Conservation (phyloP, 1,284 basidiomycete species). For the Apiotrichum siamense region DNA sequence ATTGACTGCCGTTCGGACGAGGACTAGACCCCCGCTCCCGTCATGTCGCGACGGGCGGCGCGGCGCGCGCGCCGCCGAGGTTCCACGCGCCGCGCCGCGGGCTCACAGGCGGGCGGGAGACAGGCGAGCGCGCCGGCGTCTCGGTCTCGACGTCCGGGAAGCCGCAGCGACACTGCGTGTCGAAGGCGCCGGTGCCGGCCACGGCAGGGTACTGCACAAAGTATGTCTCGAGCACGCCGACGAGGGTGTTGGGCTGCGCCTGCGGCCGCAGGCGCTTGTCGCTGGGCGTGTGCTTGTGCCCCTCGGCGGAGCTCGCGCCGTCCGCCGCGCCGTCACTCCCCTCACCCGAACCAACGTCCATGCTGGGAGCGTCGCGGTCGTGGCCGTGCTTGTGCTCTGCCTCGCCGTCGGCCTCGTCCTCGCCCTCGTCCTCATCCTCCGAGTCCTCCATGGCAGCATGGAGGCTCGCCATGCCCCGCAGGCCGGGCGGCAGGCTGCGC, state of each 20-base stretch:
- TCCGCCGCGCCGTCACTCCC: too few relatives aligned
- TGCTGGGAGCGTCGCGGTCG: too few relatives aligned
- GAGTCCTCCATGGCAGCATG: slow-evolving; percentile 1
- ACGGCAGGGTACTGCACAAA: slow-evolving; percentile 19
- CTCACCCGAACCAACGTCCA: too few relatives aligned
- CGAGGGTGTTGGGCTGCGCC: slow-evolving; percentile 18
- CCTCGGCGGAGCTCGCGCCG: background rate
- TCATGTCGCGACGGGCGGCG: background rate
- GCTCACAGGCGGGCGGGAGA: background rate
- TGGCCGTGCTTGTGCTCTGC: background rate
- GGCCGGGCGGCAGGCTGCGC: slow-evolving; percentile 8
- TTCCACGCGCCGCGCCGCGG: background rate
- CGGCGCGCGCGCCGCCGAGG: background rate
- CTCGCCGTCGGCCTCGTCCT: background rate
- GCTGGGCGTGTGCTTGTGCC: background rate
- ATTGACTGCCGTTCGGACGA: too few relatives aligned
- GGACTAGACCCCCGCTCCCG: too few relatives aligned
- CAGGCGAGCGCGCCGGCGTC: background rate
- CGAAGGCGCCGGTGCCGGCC: background rate
- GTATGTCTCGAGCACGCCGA: slow-evolving; percentile 35
- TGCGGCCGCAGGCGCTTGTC: background rate
- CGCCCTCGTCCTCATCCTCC: background rate
- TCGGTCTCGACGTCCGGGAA: too few relatives aligned
- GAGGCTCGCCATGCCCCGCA: slow-evolving; percentile 3
- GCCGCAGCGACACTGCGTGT: background rate